Evolutionary conservation across 768 basidiomycete genomes (phyloP), one percentile per base, ranked within the genome.

Genomic region (Podaxis sp.): DNA sequence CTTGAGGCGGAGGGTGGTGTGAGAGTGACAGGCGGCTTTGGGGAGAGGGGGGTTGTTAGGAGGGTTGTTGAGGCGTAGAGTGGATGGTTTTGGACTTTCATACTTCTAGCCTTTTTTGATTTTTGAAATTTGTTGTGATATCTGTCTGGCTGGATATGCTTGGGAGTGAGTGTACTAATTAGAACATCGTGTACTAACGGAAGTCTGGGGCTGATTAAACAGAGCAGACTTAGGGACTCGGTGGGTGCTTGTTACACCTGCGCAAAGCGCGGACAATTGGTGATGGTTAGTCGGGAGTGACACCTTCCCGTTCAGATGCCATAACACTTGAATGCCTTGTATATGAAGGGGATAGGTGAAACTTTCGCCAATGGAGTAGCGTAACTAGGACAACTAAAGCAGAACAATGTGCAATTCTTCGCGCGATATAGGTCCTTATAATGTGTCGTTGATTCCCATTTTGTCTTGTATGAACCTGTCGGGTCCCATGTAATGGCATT

Each of bases 1-100:
- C 72, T 95, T 64, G 90, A 94, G 79, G 88, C 87, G 54, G 95
- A 98, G 73, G 95, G 95, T 0, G 54, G 88, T 27, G 75, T 98
- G 55, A 94, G 90, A 70, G 87, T 96, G 4, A 80, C 91, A 5
- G 95, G 95, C 0, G 93, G 95, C 70, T 57, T 48, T 40, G 81
- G 91, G 58, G 93, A 97, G 37, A 86, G 80, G 75, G 82, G 95
- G 69, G 87, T 83, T 71, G 93, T 98, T 69, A 77, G 87, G 59
- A 81, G 77, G 64, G 86, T 88, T 32, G 88, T 57, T 48, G 57
- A 57, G 35, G 46, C 44, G 6, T 57, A 5, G n/a, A 7, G 18
- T n/a, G 46, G 46, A 10, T 3, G 18, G 18, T 27, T 23, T 10
- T 48, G 23, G 10, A 10, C 4, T 18, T 27, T 48, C 6, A 21